A percentile compares a stretch with the other conserved stretches of the same genome.
phyloP scores from a whole-genome alignment of 257 asterid genomes.

The Ocimum tenuiflorum region DNA sequence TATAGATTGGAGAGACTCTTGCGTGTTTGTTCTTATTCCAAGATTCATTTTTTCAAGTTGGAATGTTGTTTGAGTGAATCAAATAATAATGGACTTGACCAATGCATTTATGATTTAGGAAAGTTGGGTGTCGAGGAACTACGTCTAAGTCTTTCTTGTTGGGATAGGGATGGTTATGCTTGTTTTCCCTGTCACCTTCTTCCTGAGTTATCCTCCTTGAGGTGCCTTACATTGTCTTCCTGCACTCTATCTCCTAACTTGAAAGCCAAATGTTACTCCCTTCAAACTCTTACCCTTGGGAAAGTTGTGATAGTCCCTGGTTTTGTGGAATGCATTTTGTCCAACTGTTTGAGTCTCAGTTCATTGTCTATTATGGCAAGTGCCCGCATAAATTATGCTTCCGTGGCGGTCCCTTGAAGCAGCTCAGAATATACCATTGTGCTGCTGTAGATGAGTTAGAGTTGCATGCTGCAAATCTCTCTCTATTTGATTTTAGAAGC shows the following conservation, averaged over 20 bases:
- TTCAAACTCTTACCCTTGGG: background rate
- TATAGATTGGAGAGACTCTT: background rate
- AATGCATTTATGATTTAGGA: background rate
- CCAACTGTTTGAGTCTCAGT: background rate
- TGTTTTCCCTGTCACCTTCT: background rate
- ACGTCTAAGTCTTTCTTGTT: background rate
- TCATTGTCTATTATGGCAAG: background rate
- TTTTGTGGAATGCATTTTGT: background rate
- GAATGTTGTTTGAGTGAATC: background rate
- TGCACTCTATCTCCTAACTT: background rate
- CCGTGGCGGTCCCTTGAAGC: background rate
- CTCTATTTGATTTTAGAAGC: background rate
- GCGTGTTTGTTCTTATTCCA: background rate
- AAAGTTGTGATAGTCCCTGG: background rate
- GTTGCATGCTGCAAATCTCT: background rate
- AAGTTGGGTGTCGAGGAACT: background rate
- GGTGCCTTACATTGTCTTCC: background rate
- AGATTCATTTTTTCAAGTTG: background rate
- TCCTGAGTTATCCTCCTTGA: background rate
- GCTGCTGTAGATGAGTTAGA: background rate
- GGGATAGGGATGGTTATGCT: background rate
- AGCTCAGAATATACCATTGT: background rate
- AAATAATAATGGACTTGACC: background rate
- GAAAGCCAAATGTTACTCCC: background rate
- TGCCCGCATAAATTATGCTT: background rate